Percentiles rank a stretch among this genome's conserved stretches.
These are phyloP conservation scores for Musa troglodytarum DNA, from an alignment of 176 grass and related monocot species.

Conservation along the genomic window DNA sequence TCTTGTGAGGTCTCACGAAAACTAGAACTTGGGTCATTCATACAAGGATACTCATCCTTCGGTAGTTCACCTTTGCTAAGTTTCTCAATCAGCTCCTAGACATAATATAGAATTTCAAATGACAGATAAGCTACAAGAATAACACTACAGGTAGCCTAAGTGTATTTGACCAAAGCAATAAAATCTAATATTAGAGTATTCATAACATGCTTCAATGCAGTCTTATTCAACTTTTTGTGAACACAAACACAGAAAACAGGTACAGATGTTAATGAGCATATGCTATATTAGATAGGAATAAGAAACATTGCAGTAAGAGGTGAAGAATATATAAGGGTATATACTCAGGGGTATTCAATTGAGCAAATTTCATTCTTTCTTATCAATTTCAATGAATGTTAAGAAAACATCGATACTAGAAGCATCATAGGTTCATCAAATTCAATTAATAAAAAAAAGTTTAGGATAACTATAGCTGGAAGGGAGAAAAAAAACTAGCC, in stretches of 20 bases:
- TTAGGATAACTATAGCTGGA: background rate
- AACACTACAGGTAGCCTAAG: background rate
- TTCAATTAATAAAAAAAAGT: background rate
- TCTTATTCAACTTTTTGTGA: background rate
- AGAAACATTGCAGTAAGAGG: too few species aligned
- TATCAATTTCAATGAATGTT: too few species aligned
- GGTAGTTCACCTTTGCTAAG: slow-evolving; percentile 67
- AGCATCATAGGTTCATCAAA: background rate
- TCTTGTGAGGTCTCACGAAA: slow-evolving; percentile 39
- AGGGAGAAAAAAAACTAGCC: background rate
- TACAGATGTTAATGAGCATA: too few species aligned
- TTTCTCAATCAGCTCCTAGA: slow-evolving; percentile 87
- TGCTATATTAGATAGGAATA: too few species aligned
- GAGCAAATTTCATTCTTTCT: too few species aligned
- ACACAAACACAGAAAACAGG: too few species aligned
- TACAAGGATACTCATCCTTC: slow-evolving; percentile 73
- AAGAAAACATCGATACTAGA: too few species aligned
- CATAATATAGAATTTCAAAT: background rate
- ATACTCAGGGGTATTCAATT: too few species aligned
- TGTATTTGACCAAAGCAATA: background rate
- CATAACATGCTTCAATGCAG: background rate
- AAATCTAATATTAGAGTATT: too few species aligned
- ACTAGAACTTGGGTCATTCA: slow-evolving; percentile 66
- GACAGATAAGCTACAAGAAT: background rate
- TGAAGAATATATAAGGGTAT: too few species aligned